Conservation (phyloP, 176 grass and related monocot genomes). For the Oryza punctata region DNA sequence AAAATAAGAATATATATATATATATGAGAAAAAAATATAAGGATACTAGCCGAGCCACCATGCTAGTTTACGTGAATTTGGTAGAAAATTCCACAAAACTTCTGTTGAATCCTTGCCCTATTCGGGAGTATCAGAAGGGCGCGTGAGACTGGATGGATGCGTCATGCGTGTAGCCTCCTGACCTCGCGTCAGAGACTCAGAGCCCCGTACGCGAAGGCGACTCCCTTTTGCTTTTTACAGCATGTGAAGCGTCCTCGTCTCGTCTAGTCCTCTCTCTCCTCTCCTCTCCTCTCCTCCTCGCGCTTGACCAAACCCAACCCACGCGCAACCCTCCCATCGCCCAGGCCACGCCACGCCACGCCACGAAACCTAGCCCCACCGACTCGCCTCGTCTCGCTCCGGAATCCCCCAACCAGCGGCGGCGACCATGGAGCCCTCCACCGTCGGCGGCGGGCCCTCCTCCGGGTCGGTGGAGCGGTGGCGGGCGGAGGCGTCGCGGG, state of each 20-base stretch:
- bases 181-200: background rate
- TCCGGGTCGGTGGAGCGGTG: slow-evolving; percentile 47
- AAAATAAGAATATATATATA: no score
- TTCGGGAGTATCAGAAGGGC: background rate
- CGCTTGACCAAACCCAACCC: slow-evolving; percentile 17
- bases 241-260: background rate
- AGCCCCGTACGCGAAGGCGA: background rate
- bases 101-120: background rate
- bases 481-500: slow-evolving; percentile 60
- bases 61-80: background rate
- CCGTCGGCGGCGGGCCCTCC: slow-evolving; percentile 30
- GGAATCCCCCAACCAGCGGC: slow-evolving; percentile 22
- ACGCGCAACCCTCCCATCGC: background rate
- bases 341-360: background rate
- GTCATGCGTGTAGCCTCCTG: background rate
- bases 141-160: background rate
- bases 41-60: no score
- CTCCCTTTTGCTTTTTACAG: background rate
- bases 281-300: background rate
- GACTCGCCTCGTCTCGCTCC: background rate
- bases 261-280: background rate
- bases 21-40: no score
- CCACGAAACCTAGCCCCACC: slow-evolving; percentile 30
- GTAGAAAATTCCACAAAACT: background rate
- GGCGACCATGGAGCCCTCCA: slow-evolving; percentile 37